These are phyloP conservation scores for Backusella mclennaniae DNA, from an alignment of 192 early-diverging fungal genomes.

Conservation along the genomic window DNA sequence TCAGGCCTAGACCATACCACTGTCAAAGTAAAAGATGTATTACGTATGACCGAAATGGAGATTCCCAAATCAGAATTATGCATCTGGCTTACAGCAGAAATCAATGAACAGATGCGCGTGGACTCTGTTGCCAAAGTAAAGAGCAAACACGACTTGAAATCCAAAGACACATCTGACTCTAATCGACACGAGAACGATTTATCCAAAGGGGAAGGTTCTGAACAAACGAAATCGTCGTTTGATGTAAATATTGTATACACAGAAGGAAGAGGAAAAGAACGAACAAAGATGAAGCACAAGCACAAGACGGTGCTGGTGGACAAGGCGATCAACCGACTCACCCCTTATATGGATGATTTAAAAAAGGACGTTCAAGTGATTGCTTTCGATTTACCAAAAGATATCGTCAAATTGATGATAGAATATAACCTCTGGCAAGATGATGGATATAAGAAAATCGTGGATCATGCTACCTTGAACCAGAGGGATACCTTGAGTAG, in stretches of 20 bases:
- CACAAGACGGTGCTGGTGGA: constrained; percentile 55
- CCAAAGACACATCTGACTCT: constrained; percentile 25
- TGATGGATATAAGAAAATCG: constrained; percentile 58
- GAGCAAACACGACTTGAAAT: constrained; percentile 37
- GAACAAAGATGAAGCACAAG: constrained; percentile 57
- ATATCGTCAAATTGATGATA: constrained; percentile 51
- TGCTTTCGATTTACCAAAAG: constrained; percentile 61
- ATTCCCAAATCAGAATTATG: constrained; percentile 55
- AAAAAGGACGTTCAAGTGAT: constrained; percentile 56
- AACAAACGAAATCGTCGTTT: constrained; percentile 33
- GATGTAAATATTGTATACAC: constrained; percentile 46
- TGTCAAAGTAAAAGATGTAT: constrained; percentile 75
- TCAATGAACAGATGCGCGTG: constrained; percentile 61
- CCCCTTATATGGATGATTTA: constrained; percentile 53
- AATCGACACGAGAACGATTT: constrained; percentile 21
- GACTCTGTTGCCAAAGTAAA: constrained; percentile 50
- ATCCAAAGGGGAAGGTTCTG: constrained; percentile 34
- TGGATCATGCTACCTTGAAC: constrained; percentile 34
- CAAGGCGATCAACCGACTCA: constrained; percentile 59
- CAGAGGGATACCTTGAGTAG: constrained; percentile 32
- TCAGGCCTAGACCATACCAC: constrained; percentile 29
- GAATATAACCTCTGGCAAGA: constrained; percentile 63
- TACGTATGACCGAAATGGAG: constrained; percentile 70
- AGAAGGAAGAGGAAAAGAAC: constrained; percentile 41
- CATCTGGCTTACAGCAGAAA: constrained; percentile 61